A percentile compares a stretch with the other conserved stretches of the same genome.
These are phyloP conservation scores for Lumnitzera littorea DNA, from an alignment of 345 rosid species.

Conservation along the genomic window DNA sequence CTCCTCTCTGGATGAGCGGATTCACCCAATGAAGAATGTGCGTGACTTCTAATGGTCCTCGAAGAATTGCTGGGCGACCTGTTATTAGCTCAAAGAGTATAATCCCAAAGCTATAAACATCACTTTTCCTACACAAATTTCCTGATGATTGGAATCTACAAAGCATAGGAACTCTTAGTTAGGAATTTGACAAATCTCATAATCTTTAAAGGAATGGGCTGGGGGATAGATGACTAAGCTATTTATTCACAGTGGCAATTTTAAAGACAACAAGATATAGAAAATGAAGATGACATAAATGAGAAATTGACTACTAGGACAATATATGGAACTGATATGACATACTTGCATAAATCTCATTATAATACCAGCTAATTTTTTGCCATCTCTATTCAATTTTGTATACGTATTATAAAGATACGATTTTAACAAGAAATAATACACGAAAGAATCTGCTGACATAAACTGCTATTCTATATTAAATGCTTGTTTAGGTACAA, in stretches of 20 bases:
- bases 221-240: neutral
- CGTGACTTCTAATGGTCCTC: neutral
- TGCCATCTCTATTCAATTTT: too few species aligned
- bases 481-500: neutral
- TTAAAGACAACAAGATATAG: too few species aligned
- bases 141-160: slow-evolving; percentile 17
- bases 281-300: too few species aligned
- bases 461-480: too few species aligned
- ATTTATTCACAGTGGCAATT: too few species aligned
- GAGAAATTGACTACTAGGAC: too few species aligned
- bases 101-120: slow-evolving; percentile 26
- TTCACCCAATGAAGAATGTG: slow-evolving; percentile 16
- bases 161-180: neutral
- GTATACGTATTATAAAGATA: too few species aligned
- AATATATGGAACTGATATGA: too few species aligned
- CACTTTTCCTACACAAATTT: slow-evolving; percentile 21
- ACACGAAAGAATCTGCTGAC: slow-evolving; percentile 6
- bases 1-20: slow-evolving; percentile 19
- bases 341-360: too few species aligned
- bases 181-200: too few species aligned
- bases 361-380: neutral
- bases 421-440: too few species aligned
- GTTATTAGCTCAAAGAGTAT: slow-evolving; percentile 27
- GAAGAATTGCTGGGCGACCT: slow-evolving; percentile 20
- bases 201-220: too few species aligned